A percentile compares a stretch with the other conserved stretches of the same genome.
phyloP scores from a whole-genome alignment of 768 basidiomycete genomes.

The Termitomyces sp. region DNA sequence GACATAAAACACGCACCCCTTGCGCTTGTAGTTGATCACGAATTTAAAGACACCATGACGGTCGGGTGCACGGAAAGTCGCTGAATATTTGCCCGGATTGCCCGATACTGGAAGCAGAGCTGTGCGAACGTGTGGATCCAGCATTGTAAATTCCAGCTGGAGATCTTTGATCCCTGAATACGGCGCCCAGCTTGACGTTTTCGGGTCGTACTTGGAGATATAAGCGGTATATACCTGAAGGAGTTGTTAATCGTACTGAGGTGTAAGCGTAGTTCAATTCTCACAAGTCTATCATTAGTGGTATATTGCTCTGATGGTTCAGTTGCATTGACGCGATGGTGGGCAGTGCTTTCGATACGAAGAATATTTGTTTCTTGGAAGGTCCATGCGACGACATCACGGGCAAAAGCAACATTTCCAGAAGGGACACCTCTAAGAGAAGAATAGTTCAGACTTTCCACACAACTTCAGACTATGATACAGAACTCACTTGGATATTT shows the following conservation, averaged over 20 bases:
- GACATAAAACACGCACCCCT: conserved; percentile 56
- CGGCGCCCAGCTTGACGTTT: conserved; percentile 62
- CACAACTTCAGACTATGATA: background rate
- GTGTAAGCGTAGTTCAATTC: conserved; percentile 18
- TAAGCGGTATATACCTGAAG: conserved; percentile 69
- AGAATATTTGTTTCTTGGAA: conserved; percentile 87
- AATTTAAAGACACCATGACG: conserved; percentile 99
- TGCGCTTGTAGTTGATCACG: conserved; percentile 85
- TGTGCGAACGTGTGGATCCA: conserved; percentile 93
- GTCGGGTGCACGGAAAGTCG: conserved; percentile 90
- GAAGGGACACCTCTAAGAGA: conserved; percentile 52
- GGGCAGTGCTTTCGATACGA: conserved; percentile 71
- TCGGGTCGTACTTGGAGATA: conserved; percentile 67
- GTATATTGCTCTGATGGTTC: conserved; percentile 74
- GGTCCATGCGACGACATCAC: conserved; percentile 82
- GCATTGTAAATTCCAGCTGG: conserved; percentile 97
- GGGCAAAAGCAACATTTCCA: conserved; percentile 73
- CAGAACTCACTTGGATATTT: conserved; percentile 53
- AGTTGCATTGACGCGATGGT: conserved; percentile 68
- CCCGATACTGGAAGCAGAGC: conserved; percentile 59
- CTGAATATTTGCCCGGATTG: conserved; percentile 66
- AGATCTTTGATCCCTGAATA: conserved; percentile 74
- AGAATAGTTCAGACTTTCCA: background rate
- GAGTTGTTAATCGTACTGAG: conserved; percentile 7
- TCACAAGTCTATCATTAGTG: conserved; percentile 81